Percentiles rank a stretch among this genome's conserved stretches.
Evolutionary conservation across 306 rosid genomes (phyloP).

Genomic region (Lupinus albus): DNA sequence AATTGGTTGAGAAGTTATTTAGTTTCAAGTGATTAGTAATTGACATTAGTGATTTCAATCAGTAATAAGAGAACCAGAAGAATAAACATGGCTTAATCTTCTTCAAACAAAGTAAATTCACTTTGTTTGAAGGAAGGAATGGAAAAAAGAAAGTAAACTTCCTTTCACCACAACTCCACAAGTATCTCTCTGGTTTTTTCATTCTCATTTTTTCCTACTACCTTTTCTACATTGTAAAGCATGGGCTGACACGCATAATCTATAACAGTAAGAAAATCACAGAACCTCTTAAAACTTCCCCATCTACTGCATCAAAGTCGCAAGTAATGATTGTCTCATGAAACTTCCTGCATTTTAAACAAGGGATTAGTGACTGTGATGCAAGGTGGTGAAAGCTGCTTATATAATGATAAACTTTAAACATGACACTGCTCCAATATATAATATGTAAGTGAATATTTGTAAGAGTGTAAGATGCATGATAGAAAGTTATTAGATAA

Average conservation of each 20-base stretch:
- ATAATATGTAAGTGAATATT: neutral
- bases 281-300: constrained; percentile 47
- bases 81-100: neutral
- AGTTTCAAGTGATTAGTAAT: constrained; percentile 3
- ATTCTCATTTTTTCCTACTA: constrained; percentile 10
- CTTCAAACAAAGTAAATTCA: neutral
- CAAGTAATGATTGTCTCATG: constrained; percentile 47
- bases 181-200: neutral
- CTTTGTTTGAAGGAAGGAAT: constrained; percentile 20
- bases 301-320: constrained; percentile 38
- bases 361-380: constrained; percentile 5
- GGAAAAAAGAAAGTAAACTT: neutral
- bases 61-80: neutral
- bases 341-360: constrained; percentile 59
- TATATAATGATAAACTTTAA: neutral
- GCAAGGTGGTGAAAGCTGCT: neutral
- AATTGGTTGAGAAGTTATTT: neutral
- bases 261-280: constrained; percentile 30
- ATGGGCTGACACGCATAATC: constrained; percentile 22
- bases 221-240: constrained; percentile 1
- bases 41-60: neutral
- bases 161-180: neutral
- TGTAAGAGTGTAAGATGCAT: neutral
- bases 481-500: neutral
- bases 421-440: constrained; percentile 9